Percentiles rank a stretch among this genome's conserved stretches.
phyloP scores from a whole-genome alignment of 140 eudicot species.

The Anethum foeniculum region DNA sequence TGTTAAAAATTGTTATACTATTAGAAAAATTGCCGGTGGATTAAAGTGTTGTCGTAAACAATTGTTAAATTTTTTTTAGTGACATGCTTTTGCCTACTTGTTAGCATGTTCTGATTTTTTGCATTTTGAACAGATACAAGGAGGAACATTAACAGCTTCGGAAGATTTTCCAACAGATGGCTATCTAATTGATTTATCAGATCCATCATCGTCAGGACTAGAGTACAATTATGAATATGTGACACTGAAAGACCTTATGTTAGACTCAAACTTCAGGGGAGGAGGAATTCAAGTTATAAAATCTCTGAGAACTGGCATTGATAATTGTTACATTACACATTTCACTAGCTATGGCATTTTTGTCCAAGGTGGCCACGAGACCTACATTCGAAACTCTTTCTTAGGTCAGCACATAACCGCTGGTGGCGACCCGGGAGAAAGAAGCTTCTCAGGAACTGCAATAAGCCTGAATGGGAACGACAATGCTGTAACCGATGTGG shows the following conservation, averaged over 20 bases:
- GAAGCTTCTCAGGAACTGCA: constrained; percentile 65
- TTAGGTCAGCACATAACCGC: constrained; percentile 85
- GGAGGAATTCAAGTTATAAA: constrained; percentile 66
- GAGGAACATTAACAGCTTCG: constrained; percentile 75
- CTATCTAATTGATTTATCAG: constrained; percentile 65
- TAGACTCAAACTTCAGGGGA: constrained; percentile 68
- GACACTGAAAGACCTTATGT: constrained; percentile 57
- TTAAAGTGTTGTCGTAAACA: no score
- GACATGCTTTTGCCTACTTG: no score
- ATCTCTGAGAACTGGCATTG: constrained; percentile 64
- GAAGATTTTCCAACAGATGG: constrained; percentile 44
- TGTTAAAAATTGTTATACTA: no score
- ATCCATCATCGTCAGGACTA: constrained; percentile 20
- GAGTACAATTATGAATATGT: constrained; percentile 54
- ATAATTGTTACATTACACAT: constrained; percentile 71
- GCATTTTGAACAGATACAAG: constrained; percentile 52
- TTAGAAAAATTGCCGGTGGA: no score
- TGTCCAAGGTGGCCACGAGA: constrained; percentile 78
- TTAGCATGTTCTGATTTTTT: no score
- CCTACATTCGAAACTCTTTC: constrained; percentile 62
- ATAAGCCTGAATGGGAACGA: constrained; percentile 69
- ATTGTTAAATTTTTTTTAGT: no score
- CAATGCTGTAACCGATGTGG: constrained; percentile 65
- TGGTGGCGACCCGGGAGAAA: constrained; percentile 55
- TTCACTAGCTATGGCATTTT: constrained; percentile 60